Evolutionary conservation across 2,329 filamentous ascomycete species (phyloP).

Genomic region (Aspergillus amoenus): DNA sequence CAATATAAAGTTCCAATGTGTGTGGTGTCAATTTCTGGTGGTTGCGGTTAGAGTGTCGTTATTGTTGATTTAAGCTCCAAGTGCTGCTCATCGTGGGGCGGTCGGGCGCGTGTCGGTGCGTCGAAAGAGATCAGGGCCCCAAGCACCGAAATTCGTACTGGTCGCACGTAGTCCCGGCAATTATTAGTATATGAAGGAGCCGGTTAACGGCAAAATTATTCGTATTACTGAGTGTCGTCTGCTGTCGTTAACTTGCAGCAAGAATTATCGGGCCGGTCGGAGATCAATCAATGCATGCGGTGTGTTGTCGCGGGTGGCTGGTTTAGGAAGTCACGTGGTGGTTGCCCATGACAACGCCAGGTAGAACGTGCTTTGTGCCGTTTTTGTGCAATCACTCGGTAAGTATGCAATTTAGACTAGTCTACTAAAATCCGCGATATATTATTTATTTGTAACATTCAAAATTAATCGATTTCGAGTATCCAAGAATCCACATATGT

Average conservation of each 20-base stretch:
- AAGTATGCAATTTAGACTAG: too few relatives aligned
- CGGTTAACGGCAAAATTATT: not conserved
- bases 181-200: not conserved
- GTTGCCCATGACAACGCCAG: constrained; percentile 13
- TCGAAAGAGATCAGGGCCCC: not conserved
- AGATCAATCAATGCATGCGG: not conserved
- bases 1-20: not conserved
- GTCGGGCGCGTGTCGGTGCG: not conserved
- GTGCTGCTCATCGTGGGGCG: not conserved
- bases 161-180: not conserved
- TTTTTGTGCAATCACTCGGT: not conserved
- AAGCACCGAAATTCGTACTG: not conserved
- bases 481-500: not conserved
- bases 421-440: not conserved
- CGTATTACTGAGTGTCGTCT: not conserved
- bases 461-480: not conserved
- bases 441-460: not conserved
- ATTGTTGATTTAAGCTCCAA: not conserved
- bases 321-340: constrained; percentile 12
- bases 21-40: not conserved
- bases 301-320: constrained; percentile 10
- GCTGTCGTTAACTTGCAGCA: constrained; percentile 9
- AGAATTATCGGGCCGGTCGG: not conserved
- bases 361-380: not conserved
- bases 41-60: not conserved